These are phyloP conservation scores for Kwoniella heveanensis DNA, from an alignment of 768 basidiomycete species.

Conservation along the genomic window DNA sequence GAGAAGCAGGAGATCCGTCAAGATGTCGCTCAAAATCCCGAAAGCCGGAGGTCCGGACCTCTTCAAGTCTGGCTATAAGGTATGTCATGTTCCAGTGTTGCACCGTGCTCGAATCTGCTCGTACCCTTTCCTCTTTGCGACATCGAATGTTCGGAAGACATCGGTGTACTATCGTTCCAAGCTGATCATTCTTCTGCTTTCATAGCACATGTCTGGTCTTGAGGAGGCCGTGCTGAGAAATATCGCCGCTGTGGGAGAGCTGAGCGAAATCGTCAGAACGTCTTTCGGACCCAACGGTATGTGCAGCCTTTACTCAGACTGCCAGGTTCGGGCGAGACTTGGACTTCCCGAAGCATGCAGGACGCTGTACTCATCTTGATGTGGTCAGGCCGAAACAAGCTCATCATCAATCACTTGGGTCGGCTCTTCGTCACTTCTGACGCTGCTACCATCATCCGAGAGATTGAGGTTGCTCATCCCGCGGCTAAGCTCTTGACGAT, in stretches of 20 bases:
- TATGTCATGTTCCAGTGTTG: slow-evolving; percentile 47
- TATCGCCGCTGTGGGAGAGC: slow-evolving; percentile 91
- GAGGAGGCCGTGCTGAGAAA: slow-evolving; percentile 97
- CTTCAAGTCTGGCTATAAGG: slow-evolving; percentile 98
- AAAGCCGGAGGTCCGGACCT: slow-evolving; percentile 79
- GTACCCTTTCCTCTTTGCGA: no score
- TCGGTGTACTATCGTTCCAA: no score
- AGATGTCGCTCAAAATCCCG: slow-evolving; percentile 92
- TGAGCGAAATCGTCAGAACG: slow-evolving; percentile 91
- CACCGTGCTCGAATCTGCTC: no score
- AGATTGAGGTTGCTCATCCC: slow-evolving; percentile 97
- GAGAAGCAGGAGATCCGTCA: slow-evolving; percentile 4
- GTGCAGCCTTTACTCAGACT: no score
- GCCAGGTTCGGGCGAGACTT: no score
- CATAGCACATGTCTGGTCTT: slow-evolving; percentile 73
- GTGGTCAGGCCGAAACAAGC: slow-evolving; percentile 92
- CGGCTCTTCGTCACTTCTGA: slow-evolving; percentile 96
- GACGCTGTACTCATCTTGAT: no score
- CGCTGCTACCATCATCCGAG: slow-evolving; percentile 96
- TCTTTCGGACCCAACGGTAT: slow-evolving; percentile 94
- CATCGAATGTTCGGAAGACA: no score
- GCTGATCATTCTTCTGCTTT: not conserved
- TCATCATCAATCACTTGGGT: slow-evolving; percentile 95
- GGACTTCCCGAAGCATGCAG: no score
- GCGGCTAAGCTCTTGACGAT: slow-evolving; percentile 99